Evolutionary conservation across 2,329 filamentous ascomycete genomes (phyloP), one percentile per base, ranked within the genome.

Genomic region (Fusarium pseudocircinatum): DNA sequence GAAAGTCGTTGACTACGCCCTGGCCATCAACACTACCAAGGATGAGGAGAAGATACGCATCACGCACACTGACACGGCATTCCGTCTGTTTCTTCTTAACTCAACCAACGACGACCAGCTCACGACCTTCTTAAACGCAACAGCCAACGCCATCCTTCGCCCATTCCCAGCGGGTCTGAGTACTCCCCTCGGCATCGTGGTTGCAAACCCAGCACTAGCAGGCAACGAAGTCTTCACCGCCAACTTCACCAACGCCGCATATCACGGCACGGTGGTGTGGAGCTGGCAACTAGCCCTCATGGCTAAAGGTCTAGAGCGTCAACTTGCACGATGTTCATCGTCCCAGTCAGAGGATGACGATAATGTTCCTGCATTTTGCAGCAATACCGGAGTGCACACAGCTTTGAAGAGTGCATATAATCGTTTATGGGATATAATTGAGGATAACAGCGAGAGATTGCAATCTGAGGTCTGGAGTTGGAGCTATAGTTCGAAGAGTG

Each of bases 271-370:
- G 0, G 90, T 93, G 0, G 83, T 92, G 3, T 92, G 89, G 90
- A 86, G 85, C 49, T 92, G 89, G 89, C 90, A 89, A 61, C 81
- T 92, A 8, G 86, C 89, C 1, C 90, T 92, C 85, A 90, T 92
- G 87, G 90, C 87, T 0, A 85, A 85, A 15, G 90, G 90, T 0
- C 79, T 92, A 0, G 86, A 90, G 63, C 79, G 84, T 5, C 90
- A 92, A 73, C 83, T 92, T 10, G 84, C 77, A 2, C 83, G 89
- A 4, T 92, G 89, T 26, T n/a, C 37, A 18, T 37, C 30, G 1
- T 49, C 58, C 2, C 15, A 53, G 7, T 39, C 30, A 2, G 22
- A 42, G 7, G 57, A 30, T n/a, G 18, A 36, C 12, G 28, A 36
- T 6, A 13, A 59, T 14, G 46, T 28, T 14, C 86, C 86, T 26